phyloP scores from a whole-genome alignment of 805 yeast species.

The Yarrowia sp. region DNA sequence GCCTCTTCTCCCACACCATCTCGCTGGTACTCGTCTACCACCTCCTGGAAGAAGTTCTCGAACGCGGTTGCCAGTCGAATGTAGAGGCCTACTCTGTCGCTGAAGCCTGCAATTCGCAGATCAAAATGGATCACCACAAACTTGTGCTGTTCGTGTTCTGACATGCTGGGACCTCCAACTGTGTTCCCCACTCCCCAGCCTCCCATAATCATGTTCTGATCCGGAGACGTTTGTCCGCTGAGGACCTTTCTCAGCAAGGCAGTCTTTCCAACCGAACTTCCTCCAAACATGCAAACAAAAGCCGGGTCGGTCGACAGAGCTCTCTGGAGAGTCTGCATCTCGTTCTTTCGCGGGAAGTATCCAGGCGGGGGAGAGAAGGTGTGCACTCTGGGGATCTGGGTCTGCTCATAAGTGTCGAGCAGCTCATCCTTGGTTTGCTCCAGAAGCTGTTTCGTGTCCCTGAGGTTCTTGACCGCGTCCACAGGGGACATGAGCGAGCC shows the following conservation, averaged over 20 bases:
- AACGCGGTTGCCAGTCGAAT: constrained; percentile 29
- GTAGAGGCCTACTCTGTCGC: constrained; percentile 30
- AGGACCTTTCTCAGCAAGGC: constrained; percentile 31
- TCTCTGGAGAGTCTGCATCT: constrained; percentile 20
- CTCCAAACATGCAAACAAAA: constrained; percentile 31
- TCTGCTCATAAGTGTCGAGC: constrained; percentile 30
- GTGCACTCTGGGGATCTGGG: constrained; percentile 30
- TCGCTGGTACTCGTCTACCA: constrained; percentile 27
- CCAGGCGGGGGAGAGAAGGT: constrained; percentile 31
- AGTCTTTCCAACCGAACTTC: constrained; percentile 31
- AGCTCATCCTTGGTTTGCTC: constrained; percentile 31
- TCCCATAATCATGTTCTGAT: constrained; percentile 20
- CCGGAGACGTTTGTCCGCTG: constrained; percentile 22
- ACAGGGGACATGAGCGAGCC: constrained; percentile 29
- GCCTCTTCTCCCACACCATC: constrained; percentile 28
- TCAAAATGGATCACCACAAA: constrained; percentile 30
- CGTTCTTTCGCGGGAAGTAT: constrained; percentile 28
- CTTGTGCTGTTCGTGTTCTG: constrained; percentile 8
- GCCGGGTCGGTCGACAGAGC: constrained; percentile 30
- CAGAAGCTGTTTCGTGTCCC: constrained; percentile 30
- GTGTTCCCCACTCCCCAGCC: constrained; percentile 1
- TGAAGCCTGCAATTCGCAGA: constrained; percentile 31
- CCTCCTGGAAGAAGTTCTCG: constrained; percentile 28
- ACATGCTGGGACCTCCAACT: constrained; percentile 25
- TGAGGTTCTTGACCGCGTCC: constrained; percentile 29